Evolutionary conservation across 805 yeast species (phyloP).

Genomic region (Sungouiella thailandica): DNA sequence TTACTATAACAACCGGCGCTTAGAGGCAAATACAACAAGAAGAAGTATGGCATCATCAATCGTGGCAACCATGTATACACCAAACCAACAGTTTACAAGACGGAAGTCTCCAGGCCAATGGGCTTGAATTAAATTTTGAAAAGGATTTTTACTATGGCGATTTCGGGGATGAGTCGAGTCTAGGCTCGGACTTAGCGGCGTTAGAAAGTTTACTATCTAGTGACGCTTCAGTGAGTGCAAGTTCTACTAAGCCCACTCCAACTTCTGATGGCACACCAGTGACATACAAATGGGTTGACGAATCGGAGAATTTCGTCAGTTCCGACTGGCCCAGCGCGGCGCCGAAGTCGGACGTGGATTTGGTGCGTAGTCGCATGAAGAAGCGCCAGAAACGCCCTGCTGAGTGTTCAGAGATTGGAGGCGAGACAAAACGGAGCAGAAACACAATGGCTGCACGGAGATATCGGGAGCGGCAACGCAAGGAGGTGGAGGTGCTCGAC

Average conservation of each 20-base stretch:
- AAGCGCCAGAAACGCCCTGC: neutral
- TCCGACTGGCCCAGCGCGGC: too few relatives aligned
- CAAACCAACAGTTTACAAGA: too few relatives aligned
- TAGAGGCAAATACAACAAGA: too few relatives aligned
- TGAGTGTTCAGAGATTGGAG: neutral
- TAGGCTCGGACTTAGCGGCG: neutral
- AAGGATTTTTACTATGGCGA: too few relatives aligned
- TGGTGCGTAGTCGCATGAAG: neutral
- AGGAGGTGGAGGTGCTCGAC: conserved; percentile 49
- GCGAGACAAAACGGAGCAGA: conserved; percentile 66
- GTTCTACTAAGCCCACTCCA: neutral
- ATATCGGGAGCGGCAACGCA: conserved; percentile 86
- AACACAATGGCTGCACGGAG: conserved; percentile 95
- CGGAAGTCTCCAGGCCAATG: too few relatives aligned
- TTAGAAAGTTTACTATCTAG: neutral
- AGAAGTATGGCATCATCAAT: too few relatives aligned
- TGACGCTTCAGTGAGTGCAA: neutral
- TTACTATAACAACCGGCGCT: too few relatives aligned
- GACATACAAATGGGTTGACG: neutral
- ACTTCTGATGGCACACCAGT: neutral
- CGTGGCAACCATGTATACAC: too few relatives aligned
- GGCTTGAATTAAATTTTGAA: too few relatives aligned
- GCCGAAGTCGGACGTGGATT: neutral
- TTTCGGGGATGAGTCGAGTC: neutral
- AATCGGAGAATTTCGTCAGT: neutral